These are phyloP conservation scores for Pythium apleroticum DNA, from an alignment of 352 stramenopile species.

Conservation along the genomic window DNA sequence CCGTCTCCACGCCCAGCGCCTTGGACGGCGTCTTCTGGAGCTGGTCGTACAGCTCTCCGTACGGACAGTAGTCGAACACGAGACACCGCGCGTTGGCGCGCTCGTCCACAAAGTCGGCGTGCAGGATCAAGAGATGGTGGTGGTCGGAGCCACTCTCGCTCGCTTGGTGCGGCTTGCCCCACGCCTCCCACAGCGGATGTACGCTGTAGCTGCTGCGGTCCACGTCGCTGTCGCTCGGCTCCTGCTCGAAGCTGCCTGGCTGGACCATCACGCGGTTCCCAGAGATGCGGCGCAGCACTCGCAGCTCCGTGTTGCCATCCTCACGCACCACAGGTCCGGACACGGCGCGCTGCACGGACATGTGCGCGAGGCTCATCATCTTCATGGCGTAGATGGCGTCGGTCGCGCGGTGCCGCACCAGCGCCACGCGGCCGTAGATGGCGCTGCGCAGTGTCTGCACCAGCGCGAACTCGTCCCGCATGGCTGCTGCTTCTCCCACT, in stretches of 20 bases:
- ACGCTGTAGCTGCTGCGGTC: constrained; percentile 31
- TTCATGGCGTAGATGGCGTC: constrained; percentile 52
- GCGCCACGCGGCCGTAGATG: constrained; percentile 55
- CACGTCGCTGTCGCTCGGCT: constrained; percentile 1
- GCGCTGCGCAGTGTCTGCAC: constrained; percentile 44
- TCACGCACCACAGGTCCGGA: constrained; percentile 41
- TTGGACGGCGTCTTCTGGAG: constrained; percentile 19
- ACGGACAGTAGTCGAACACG: constrained; percentile 64
- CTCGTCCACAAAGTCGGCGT: constrained; percentile 54
- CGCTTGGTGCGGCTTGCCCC: constrained; percentile 6
- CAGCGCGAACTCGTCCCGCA: constrained; percentile 40
- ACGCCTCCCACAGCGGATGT: constrained; percentile 30
- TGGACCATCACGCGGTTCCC: constrained; percentile 27
- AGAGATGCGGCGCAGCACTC: constrained; percentile 43
- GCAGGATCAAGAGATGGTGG: constrained; percentile 40
- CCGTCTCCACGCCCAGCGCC: constrained; percentile 29
- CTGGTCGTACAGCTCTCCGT: constrained; percentile 58
- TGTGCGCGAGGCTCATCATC: constrained; percentile 63
- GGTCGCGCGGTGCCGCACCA: constrained; percentile 37
- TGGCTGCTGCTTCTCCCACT: background rate
- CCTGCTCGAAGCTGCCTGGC: background rate
- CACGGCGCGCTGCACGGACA: constrained; percentile 42
- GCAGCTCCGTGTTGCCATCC: constrained; percentile 44
- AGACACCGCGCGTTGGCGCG: constrained; percentile 47
- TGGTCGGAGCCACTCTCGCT: constrained; percentile 12